Evolutionary conservation across 352 stramenopile genomes (phyloP), one percentile per base, ranked within the genome.

Genomic region (Phytophthora fragariae): DNA sequence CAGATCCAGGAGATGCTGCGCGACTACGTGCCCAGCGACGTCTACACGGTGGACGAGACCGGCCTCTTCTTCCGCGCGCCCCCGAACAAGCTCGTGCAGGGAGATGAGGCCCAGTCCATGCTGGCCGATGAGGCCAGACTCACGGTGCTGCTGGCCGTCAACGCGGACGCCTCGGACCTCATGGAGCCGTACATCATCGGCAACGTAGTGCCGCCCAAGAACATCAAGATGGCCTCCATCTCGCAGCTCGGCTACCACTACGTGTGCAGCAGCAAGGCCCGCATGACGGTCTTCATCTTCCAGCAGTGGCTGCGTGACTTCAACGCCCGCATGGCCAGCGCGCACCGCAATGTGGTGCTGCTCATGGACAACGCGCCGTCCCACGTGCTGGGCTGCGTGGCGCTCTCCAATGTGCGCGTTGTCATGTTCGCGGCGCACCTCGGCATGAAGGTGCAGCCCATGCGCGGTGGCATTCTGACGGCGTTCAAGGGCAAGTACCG

Each of bases 271-370:
- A 90, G 84, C 76, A 91, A 91, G 73, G 79, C 86, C 19, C 89
- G 88, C 64, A 96, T 96, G 89, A 96, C 89, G 12, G 86, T 95
- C 35, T 93, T 94, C 65, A 95, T 96, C 65, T 96, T 96, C 73
- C 88, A 96, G 80, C 87, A 95, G 62, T 96, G 89, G 89, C 71
- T 96, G 27, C 88, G 88, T 9, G 88, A 95, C 63, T 94, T 96
- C 52, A 96, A 96, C 60, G 85, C 86, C 21, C 87, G 88, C 57
- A 96, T 96, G 89, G 88, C 89, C 12, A 94, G 87, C 58, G 86
- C 88, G 17, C 89, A 96, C 71, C 88, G 89, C 65, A 88, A 89
- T 58, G 88, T 96, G 37, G 81, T 96, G 67, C 77, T 96, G 57
- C 71, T 96, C 12, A 92, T 96, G 82, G 89, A 96, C 77, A 96